Evolutionary conservation across 768 basidiomycete species (phyloP), one percentile per base, ranked within the genome.

Genomic region (Lactarius quietus): DNA sequence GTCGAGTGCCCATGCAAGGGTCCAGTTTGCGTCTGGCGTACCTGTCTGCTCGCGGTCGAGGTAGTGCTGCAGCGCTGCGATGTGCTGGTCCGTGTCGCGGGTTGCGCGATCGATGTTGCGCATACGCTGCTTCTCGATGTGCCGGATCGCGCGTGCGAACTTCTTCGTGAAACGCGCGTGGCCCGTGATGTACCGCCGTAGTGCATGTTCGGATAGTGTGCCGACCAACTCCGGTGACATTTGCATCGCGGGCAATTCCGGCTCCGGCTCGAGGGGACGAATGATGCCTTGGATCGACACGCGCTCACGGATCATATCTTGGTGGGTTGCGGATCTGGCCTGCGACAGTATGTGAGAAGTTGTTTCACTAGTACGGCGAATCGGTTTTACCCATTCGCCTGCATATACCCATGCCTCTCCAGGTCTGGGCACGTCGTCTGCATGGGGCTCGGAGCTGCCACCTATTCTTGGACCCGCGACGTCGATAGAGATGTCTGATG

Each of bases 251-350:
- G 78, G 76, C 0, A 98, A 78, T 56, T 90, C 85, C 17, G 74
- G 72, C 69, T 87, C 84, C 0, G 87, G 78, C 69, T 98, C 95
- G 41, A 99, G 77, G 0, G 90, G 81, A 20, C 95, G 85, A n/a
- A 94, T 79, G n/a, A 87, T 74, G 8, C 97, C 97, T 12, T 82
- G 82, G 1, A 87, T 90, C 1, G 90, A 88, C 31, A 98, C 86
- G 23, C 97, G 84, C 76, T 98, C 96, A 39, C 96, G 85, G 61
- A 98, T 92, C 87, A 98, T 97, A 57, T 82, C 82, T 64, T 69
- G 57, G 74, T 74, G 78, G 80, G 81, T 7, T 69, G 68, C 23
- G 67, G 66, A 35, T 71, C 80, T 83, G 66, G 35, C 61, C 45
- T 57, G 7, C 7, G 29, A 35, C 41, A 23, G 10, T 20, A 8